Evolutionary conservation across 306 rosid genomes (phyloP), one percentile per base, ranked within the genome.

Genomic region (Cucumis hystrix): DNA sequence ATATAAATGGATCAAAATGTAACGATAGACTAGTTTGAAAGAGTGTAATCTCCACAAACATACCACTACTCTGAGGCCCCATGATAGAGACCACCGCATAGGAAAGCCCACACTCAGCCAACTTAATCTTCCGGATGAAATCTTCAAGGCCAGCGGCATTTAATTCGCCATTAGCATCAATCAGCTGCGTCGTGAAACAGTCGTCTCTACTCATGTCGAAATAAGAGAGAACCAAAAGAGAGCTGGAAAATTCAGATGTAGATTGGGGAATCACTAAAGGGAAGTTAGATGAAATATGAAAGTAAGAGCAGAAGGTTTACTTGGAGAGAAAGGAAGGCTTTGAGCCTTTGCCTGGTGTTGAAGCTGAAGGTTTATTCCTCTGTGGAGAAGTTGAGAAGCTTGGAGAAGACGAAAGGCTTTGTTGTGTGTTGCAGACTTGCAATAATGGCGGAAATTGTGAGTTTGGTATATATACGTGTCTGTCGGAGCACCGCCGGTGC

Each of bases 51-150:
- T 23, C 37, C 7, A 60, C 8, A 30, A 35, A 70, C 83, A 45
- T 60, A 93, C 98, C 98, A 60, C 97, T 94, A 71, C 97, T 92
- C 78, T 94, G 98, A 51, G 98, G 98, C 18, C 98, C 98, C 98
- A 94, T 94, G 69, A 94, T 76, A n/a, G 98, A 85, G 25, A 94
- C 92, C 14, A 94, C 95, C 8, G 97, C 96, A 30, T 94, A 94
- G 23, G 98, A 92, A 37, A 94, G 93, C 41, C 98, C 97, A 57
- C 89, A 83, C 3, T 79, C 45, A 30, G 83, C 74, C 49, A 94
- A 79, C 9, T 85, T 84, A 7, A 83, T 81, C 43, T 82, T 68
- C 20, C 78, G 82, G 72, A 83, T 84, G 86, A 94, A 91, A 17
- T 57, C 74, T 28, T 84, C 91, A 37, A 92, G 84, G 43, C 96